Conservation (phyloP, 2,329 filamentous ascomycete species). For the Exserohilum rostratum region DNA sequence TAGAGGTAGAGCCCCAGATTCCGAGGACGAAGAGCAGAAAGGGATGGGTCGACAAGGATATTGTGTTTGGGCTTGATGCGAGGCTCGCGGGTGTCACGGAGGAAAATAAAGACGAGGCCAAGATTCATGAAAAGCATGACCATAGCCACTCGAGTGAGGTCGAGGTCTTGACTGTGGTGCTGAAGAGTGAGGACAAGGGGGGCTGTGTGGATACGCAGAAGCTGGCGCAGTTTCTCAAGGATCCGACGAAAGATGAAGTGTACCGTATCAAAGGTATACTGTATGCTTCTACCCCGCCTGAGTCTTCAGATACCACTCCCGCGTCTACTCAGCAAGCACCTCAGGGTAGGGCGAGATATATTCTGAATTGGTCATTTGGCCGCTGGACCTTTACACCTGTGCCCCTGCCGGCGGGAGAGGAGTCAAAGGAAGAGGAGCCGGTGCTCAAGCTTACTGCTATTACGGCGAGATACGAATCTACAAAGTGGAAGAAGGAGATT, state of each 20-base stretch:
- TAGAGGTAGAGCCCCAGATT: constrained; percentile 74
- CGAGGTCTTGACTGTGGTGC: constrained; percentile 83
- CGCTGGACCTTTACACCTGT: constrained; percentile 86
- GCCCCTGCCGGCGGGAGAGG: constrained; percentile 44
- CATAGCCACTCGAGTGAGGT: constrained; percentile 80
- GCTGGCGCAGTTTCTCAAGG: constrained; percentile 62
- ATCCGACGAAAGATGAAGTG: constrained; percentile 88
- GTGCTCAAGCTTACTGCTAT: constrained; percentile 76
- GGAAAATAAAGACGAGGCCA: constrained; percentile 50
- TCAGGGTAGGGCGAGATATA: constrained; percentile 66
- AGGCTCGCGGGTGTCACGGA: constrained; percentile 66
- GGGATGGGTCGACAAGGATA: constrained; percentile 76
- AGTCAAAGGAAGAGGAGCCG: constrained; percentile 53
- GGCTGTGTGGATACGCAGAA: constrained; percentile 67
- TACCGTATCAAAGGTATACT: constrained; percentile 88
- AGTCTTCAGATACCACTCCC: constrained; percentile 52
- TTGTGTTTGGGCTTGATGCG: constrained; percentile 88
- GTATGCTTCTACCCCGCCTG: constrained; percentile 53
- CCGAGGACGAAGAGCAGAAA: constrained; percentile 85
- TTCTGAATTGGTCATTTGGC: constrained; percentile 98
- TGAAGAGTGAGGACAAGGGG: constrained; percentile 58
- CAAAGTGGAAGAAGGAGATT: constrained; percentile 77
- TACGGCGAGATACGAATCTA: constrained; percentile 73
- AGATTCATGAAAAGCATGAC: constrained; percentile 50
- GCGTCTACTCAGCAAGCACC: constrained; percentile 44